These are phyloP conservation scores for Podila horticola DNA, from an alignment of 192 early-diverging fungal genomes.

Conservation along the genomic window DNA sequence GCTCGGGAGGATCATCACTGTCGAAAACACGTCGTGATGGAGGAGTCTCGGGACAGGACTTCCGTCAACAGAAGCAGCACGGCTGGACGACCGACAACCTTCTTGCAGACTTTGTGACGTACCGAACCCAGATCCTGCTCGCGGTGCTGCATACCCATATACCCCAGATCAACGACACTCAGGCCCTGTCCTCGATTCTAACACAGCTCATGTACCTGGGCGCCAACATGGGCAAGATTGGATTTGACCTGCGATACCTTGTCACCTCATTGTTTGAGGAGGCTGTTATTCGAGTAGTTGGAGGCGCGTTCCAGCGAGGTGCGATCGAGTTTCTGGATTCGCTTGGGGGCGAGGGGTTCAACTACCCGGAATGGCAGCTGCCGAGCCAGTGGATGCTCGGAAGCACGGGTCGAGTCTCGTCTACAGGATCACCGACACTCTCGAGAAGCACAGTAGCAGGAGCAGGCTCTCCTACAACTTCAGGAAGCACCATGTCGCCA, in stretches of 20 bases:
- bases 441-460: slow-evolving; percentile 8
- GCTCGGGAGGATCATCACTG: slow-evolving; percentile 17
- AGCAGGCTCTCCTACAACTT: not conserved
- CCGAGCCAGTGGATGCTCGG: slow-evolving; percentile 61
- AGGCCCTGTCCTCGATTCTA: slow-evolving; percentile 67
- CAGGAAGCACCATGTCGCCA: slow-evolving; percentile 56
- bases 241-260: slow-evolving; percentile 77
- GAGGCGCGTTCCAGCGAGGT: slow-evolving; percentile 59
- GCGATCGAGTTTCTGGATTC: slow-evolving; percentile 56
- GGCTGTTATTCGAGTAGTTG: slow-evolving; percentile 65
- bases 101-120: slow-evolving; percentile 72
- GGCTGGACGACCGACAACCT: slow-evolving; percentile 59
- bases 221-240: slow-evolving; percentile 80
- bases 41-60: slow-evolving; percentile 1
- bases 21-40: not conserved
- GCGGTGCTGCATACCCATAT: slow-evolving; percentile 56
- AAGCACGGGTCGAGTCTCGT: slow-evolving; percentile 31
- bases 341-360: slow-evolving; percentile 47
- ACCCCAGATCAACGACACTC: slow-evolving; percentile 68
- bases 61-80: slow-evolving; percentile 17
- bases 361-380: slow-evolving; percentile 25
- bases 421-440: slow-evolving; percentile 23
- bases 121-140: slow-evolving; percentile 56
- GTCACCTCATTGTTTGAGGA: slow-evolving; percentile 70
- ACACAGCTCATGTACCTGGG: slow-evolving; percentile 88